These are phyloP conservation scores for Catunica adiposa DNA, from an alignment of 2,329 filamentous ascomycete species.

Conservation along the genomic window DNA sequence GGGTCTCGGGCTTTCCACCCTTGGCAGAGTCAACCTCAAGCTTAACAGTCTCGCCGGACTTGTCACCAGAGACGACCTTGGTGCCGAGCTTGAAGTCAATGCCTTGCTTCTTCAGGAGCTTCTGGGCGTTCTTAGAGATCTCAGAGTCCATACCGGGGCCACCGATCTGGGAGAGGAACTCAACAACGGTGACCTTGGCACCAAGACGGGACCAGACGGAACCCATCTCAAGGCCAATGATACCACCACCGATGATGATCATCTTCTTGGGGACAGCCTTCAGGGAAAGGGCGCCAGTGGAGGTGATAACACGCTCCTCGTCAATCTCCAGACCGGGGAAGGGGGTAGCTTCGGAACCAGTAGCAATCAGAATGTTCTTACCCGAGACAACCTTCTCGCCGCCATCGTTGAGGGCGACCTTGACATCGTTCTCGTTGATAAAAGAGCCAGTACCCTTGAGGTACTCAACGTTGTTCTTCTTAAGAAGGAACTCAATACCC, in stretches of 20 bases:
- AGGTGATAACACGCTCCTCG: slow-evolving; percentile 93
- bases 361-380: slow-evolving; percentile 98
- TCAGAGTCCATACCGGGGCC: slow-evolving; percentile 95
- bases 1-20: slow-evolving; percentile 82
- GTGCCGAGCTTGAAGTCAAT: slow-evolving; percentile 97
- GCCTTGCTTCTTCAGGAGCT: slow-evolving; percentile 88
- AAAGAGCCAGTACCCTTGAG: slow-evolving; percentile 86
- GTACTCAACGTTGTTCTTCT: slow-evolving; percentile 98
- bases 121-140: slow-evolving; percentile 79
- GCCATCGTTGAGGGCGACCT: slow-evolving; percentile 77
- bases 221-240: slow-evolving; percentile 96
- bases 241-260: slow-evolving; percentile 94
- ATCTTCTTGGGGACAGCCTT: slow-evolving; percentile 88
- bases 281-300: slow-evolving; percentile 82
- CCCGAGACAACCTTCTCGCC: slow-evolving; percentile 73
- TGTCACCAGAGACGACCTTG: slow-evolving; percentile 80
- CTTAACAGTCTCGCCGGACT: slow-evolving; percentile 58
- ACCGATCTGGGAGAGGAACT: slow-evolving; percentile 91
- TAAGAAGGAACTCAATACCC: slow-evolving; percentile 93
- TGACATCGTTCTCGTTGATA: slow-evolving; percentile 76
- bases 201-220: slow-evolving; percentile 95
- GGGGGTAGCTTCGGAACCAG: slow-evolving; percentile 84
- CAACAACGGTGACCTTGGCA: slow-evolving; percentile 87
- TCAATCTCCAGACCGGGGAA: slow-evolving; percentile 94
- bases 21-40: slow-evolving; percentile 83